These are phyloP conservation scores for Begonia loranthoides DNA, from an alignment of 306 rosid species.

Conservation along the genomic window DNA sequence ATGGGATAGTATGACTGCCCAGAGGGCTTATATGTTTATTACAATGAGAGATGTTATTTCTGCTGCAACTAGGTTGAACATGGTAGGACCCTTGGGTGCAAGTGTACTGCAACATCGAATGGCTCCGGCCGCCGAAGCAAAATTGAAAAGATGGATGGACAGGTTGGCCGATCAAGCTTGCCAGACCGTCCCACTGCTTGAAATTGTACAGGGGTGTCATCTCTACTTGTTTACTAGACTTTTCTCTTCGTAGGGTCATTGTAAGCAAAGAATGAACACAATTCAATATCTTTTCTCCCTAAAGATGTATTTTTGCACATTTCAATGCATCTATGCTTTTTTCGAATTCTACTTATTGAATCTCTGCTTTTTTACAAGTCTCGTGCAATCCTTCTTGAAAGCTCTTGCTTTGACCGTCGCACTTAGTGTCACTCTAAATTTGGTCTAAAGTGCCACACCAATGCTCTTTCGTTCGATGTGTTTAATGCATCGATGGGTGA, in stretches of 20 bases:
- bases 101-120: conserved; percentile 70
- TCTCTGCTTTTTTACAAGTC: too few relatives aligned
- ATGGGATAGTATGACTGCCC: conserved; percentile 37
- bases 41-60: conserved; percentile 74
- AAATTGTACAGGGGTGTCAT: conserved; percentile 81
- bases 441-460: too few relatives aligned
- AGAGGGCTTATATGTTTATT: conserved; percentile 76
- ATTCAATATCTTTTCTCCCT: too few relatives aligned
- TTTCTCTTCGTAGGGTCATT: conserved; percentile 39
- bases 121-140: conserved; percentile 45
- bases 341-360: too few relatives aligned
- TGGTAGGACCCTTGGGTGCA: conserved; percentile 77
- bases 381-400: too few relatives aligned
- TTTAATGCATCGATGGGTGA: too few relatives aligned
- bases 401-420: too few relatives aligned
- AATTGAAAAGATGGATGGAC: conserved; percentile 48
- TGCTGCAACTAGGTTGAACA: conserved; percentile 76
- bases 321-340: too few relatives aligned
- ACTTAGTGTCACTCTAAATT: too few relatives aligned
- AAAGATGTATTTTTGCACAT: too few relatives aligned
- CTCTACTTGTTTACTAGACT: conserved; percentile 63
- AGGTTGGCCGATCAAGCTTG: conserved; percentile 49
- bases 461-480: too few relatives aligned
- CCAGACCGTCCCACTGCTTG: conserved; percentile 60
- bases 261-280: too few relatives aligned